Evolutionary conservation across 2,329 filamentous ascomycete genomes (phyloP).

Genomic region (Penicillium freii): DNA sequence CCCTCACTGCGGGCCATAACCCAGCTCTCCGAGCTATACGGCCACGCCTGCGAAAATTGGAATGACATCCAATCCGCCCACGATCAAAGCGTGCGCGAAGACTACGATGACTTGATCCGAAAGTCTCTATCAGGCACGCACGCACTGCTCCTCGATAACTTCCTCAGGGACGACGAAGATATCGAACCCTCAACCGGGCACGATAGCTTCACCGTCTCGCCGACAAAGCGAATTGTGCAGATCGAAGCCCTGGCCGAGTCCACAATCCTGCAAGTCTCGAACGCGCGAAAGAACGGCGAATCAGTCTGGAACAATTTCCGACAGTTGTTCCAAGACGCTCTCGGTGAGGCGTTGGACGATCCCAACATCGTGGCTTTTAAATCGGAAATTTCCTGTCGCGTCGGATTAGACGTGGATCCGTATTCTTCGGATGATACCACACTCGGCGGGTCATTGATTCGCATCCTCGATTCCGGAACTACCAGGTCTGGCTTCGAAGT

Average conservation of each 20-base stretch:
- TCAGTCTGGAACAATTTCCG: slow-evolving; percentile 28
- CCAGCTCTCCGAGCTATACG: slow-evolving; percentile 65
- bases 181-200: slow-evolving; percentile 64
- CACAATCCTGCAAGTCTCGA: slow-evolving; percentile 54
- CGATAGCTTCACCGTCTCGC: slow-evolving; percentile 61
- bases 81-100: slow-evolving; percentile 46
- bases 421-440: slow-evolving; percentile 45
- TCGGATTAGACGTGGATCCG: slow-evolving; percentile 64
- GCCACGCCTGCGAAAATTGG: slow-evolving; percentile 61
- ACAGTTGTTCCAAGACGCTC: slow-evolving; percentile 38
- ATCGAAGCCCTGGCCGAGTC: slow-evolving; percentile 71
- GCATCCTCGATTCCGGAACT: slow-evolving; percentile 28
- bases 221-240: slow-evolving; percentile 71
- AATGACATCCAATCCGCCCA: slow-evolving; percentile 53
- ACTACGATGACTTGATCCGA: slow-evolving; percentile 58
- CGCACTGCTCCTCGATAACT: slow-evolving; percentile 75
- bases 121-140: slow-evolving; percentile 71
- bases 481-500: slow-evolving; percentile 41
- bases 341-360: slow-evolving; percentile 61
- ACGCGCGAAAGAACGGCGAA: slow-evolving; percentile 35
- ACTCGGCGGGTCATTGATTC: slow-evolving; percentile 30
- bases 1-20: slow-evolving; percentile 68
- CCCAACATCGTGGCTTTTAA: slow-evolving; percentile 75
- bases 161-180: slow-evolving; percentile 55
- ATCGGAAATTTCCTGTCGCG: slow-evolving; percentile 77